Evolutionary conservation across 1,284 basidiomycete species (phyloP).

Genomic region (Schizopora paradoxa): DNA sequence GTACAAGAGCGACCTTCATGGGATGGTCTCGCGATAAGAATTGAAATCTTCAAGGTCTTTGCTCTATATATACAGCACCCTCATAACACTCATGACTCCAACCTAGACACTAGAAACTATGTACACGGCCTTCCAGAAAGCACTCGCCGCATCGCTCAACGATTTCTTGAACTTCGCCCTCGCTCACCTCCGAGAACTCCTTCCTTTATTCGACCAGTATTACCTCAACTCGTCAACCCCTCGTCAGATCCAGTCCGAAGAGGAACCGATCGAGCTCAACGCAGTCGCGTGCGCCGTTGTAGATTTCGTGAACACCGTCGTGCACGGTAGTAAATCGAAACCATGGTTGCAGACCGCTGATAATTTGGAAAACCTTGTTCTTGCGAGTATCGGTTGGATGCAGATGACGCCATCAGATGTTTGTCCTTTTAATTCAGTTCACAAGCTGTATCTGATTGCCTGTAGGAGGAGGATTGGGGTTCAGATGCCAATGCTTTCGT

Average conservation of each 20-base stretch:
- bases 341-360: conserved; percentile 52
- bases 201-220: conserved; percentile 61
- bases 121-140: conserved; percentile 70
- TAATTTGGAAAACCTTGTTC: conserved; percentile 55
- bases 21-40: conserved; percentile 73
- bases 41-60: conserved; percentile 75
- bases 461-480: conserved; percentile 86
- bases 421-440: conserved; percentile 25
- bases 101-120: conserved; percentile 68
- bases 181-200: conserved; percentile 59
- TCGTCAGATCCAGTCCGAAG: conserved; percentile 63
- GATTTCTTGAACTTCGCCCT: conserved; percentile 60
- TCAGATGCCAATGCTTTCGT: conserved; percentile 89
- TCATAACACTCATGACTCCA: conserved; percentile 5
- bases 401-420: conserved; percentile 92
- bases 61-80: not conserved
- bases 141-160: conserved; percentile 54
- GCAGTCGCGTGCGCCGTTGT: conserved; percentile 75
- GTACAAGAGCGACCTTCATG: conserved; percentile 55
- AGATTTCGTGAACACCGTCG: conserved; percentile 70
- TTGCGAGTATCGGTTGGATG: conserved; percentile 63
- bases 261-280: conserved; percentile 70
- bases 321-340: conserved; percentile 56
- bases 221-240: conserved; percentile 56
- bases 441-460: conserved; percentile 2